phyloP scores from a whole-genome alignment of 2,329 filamentous ascomycete species.

The Xylariales sp. region DNA sequence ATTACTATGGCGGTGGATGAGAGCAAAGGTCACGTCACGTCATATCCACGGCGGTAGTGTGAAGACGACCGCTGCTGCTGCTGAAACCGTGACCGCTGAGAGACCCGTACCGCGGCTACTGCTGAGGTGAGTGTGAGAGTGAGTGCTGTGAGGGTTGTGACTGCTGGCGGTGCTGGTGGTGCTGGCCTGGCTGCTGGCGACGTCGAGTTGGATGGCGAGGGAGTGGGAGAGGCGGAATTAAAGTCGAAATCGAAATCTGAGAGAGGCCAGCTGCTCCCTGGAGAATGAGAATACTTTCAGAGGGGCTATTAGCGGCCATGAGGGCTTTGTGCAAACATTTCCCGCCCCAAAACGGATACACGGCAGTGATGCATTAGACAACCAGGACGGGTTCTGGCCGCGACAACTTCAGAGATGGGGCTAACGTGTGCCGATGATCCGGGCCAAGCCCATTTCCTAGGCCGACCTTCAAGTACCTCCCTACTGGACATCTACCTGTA shows the following conservation, averaged over 20 bases:
- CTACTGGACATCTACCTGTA: too few species aligned
- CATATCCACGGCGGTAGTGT: conserved; percentile 8
- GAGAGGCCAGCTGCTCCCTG: conserved; percentile 30
- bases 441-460: conserved; percentile 30
- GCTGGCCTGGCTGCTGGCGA: neutral
- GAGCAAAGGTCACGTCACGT: neutral
- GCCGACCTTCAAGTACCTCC: conserved; percentile 8
- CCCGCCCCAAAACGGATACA: conserved; percentile 38
- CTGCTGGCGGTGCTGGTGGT: neutral
- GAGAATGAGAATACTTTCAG: conserved; percentile 30
- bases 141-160: neutral
- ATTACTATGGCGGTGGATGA: conserved; percentile 11
- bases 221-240: conserved; percentile 11
- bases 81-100: neutral
- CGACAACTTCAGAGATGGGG: conserved; percentile 36
- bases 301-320: conserved; percentile 36
- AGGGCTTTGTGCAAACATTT: conserved; percentile 40
- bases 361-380: conserved; percentile 38
- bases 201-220: conserved; percentile 15
- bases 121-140: neutral
- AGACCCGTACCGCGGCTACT: neutral
- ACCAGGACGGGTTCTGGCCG: conserved; percentile 35
- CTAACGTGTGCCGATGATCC: conserved; percentile 39
- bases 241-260: conserved; percentile 9
- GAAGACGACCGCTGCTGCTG: neutral